Base-by-base conservation (phyloP, 1,284 basidiomycete species). In the Stereum hirsutum region DNA sequence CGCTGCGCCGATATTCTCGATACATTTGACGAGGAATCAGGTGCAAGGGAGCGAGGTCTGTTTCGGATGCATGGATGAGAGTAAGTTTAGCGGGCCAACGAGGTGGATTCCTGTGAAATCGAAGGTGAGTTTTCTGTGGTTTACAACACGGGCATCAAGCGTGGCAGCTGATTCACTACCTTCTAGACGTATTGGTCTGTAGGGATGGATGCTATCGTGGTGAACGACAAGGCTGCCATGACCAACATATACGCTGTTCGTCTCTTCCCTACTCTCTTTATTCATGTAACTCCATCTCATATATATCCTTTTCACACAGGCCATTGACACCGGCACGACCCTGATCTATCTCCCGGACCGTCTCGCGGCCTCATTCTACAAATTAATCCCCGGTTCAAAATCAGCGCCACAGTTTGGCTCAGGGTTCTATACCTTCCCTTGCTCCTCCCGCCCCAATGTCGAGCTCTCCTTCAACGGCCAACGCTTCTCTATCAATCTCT, bases 271-370 rank as follows among this genome's bases (percentile, higher is more conserved):
- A 37, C 25, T 30, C 20, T 20, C 14, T 10, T 25, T 21, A 10
- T n/a, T 24, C 20, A 15, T 34, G 19, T 34, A 17, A 21, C 40
- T 36, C 4, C 32, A 27, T 33, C 20, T 36, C 10, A 5, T 7
- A 4, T 39, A 8, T 14, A 38, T 25, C 26, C 40, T 41, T 31
- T 32, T 21, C 37, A 17, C n/a, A 4, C 42, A 80, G 74, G 73
- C 72, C 15, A 68, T 81, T 45, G 79, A 81, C 53, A 78, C 76
- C 0, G 78, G 80, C 6, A 77, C 76, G 1, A 71, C 75, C 5
- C 60, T 78, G 23, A 71, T 79, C 33, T 79, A 80, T 53, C 39
- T 78, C 6, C 72, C 77, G 1, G 50, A 58, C 21, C 27, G 47
- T 0, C 46, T 70, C 14, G 68, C 66, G 1, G 41, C 54, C 1